A percentile compares a stretch with the other conserved stretches of the same genome.
phyloP scores from a whole-genome alignment of 306 rosid genomes.

The Biancaea sappan region DNA sequence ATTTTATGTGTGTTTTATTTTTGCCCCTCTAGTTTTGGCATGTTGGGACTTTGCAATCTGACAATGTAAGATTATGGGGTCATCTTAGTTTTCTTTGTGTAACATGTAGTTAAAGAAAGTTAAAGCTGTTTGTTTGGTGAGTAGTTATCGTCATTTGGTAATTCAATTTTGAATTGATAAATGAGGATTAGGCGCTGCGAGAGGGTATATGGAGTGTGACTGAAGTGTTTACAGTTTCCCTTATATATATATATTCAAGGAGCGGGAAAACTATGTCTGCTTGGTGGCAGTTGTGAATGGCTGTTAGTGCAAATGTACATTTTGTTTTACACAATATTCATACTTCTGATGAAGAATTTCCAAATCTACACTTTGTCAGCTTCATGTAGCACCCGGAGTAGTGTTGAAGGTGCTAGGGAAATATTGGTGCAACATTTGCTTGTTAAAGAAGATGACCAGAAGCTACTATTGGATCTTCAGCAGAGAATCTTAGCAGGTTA shows the following conservation, averaged over 20 bases:
- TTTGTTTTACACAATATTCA: neutral
- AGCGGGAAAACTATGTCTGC: neutral
- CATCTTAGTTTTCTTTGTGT: neutral
- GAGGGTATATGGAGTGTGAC: neutral
- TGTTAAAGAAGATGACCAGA: conserved; percentile 75
- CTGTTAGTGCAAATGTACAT: neutral
- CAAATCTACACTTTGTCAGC: conserved; percentile 52
- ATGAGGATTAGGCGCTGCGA: neutral
- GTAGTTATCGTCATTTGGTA: neutral
- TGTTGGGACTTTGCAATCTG: neutral
- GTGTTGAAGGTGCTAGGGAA: conserved; percentile 61
- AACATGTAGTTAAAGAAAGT: neutral
- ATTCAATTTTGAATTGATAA: neutral
- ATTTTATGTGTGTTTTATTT: neutral
- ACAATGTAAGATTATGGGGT: neutral
- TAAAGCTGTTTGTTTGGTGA: neutral
- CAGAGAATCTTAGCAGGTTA: conserved; percentile 66
- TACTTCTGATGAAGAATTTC: neutral
- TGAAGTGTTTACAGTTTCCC: neutral
- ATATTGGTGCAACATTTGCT: conserved; percentile 92
- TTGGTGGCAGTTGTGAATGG: neutral
- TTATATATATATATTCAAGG: neutral
- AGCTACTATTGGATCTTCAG: conserved; percentile 73
- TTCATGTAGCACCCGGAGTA: conserved; percentile 53
- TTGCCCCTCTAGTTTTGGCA: neutral